phyloP scores from a whole-genome alignment of 2,329 filamentous ascomycete genomes.

The Claviceps fusiformis region DNA sequence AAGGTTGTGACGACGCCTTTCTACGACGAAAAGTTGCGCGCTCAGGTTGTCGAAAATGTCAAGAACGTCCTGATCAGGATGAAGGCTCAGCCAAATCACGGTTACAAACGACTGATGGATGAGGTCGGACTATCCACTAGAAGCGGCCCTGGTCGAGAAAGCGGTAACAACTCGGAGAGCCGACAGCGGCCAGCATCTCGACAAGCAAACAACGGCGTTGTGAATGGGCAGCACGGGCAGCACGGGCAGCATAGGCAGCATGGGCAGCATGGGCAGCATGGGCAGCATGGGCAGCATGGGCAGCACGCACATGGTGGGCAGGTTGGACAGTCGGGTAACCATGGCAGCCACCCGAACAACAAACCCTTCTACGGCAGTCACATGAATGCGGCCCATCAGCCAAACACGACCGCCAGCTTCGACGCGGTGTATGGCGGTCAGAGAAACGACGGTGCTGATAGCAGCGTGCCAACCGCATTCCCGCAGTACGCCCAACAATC shows the following conservation, averaged over 20 bases:
- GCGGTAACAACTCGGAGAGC: constrained; percentile 31
- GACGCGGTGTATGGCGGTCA: constrained; percentile 39
- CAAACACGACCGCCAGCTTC: constrained; percentile 26
- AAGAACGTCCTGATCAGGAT: constrained; percentile 77
- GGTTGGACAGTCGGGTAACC: constrained; percentile 18
- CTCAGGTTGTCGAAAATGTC: constrained; percentile 82
- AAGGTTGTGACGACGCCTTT: constrained; percentile 96
- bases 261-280: no score
- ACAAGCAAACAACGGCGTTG: constrained; percentile 27
- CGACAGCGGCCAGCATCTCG: constrained; percentile 43
- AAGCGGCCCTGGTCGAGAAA: constrained; percentile 30
- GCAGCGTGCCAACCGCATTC: constrained; percentile 35
- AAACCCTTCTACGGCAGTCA: constrained; percentile 43
- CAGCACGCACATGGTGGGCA: constrained; percentile 14
- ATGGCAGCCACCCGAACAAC: constrained; percentile 13
- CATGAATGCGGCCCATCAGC: constrained; percentile 25
- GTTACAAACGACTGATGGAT: constrained; percentile 97
- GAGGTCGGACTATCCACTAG: constrained; percentile 80
- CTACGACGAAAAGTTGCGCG: constrained; percentile 82
- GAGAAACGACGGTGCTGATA: constrained; percentile 38
- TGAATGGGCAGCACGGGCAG: constrained; percentile 28
- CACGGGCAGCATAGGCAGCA: constrained; percentile 23
- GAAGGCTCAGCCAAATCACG: constrained; percentile 87
- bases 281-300: no score
- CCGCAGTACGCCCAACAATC: constrained; percentile 36